Conservation (phyloP, 495 filamentous ascomycete genomes). For the Cudoniella acicularis region DNA sequence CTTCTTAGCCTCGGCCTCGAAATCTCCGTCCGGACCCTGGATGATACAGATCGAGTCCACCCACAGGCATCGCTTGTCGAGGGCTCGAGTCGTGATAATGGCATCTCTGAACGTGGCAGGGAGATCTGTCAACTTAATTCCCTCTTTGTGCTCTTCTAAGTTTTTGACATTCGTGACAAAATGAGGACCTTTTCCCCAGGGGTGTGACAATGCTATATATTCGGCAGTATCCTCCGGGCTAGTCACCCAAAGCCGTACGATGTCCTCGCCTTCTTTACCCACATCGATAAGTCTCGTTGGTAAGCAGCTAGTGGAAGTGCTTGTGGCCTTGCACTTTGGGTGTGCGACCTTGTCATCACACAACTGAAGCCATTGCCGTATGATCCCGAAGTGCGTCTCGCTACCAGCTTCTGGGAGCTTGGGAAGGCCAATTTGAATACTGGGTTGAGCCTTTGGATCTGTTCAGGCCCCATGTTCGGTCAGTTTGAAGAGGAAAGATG, state of each 20-base stretch:
- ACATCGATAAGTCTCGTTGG: constrained; percentile 9
- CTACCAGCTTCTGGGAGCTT: constrained; percentile 14
- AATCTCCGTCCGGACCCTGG: constrained; percentile 19
- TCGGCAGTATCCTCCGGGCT: background rate
- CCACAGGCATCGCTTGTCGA: constrained; percentile 21
- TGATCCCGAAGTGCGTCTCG: constrained; percentile 16
- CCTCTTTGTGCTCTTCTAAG: constrained; percentile 4
- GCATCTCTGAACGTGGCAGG: constrained; percentile 15
- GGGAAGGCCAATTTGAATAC: constrained; percentile 22
- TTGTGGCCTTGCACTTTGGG: constrained; percentile 2
- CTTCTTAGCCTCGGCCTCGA: constrained; percentile 10
- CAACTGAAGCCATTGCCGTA: constrained; percentile 21
- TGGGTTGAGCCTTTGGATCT: background rate
- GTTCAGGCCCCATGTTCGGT: no score
- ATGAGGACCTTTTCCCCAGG: constrained; percentile 18
- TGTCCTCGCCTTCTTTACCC: background rate
- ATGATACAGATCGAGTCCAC: constrained; percentile 33
- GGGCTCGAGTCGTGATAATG: constrained; percentile 20
- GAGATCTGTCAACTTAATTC: constrained; percentile 19
- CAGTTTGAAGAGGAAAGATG: no score
- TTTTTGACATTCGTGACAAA: background rate
- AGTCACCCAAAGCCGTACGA: background rate
- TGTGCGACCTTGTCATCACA: constrained; percentile 26
- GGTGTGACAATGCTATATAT: constrained; percentile 24
- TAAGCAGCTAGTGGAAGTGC: background rate